These are phyloP conservation scores for Trypanosoma rangeli DNA, from an alignment of 208 protist species.

Conservation along the genomic window DNA sequence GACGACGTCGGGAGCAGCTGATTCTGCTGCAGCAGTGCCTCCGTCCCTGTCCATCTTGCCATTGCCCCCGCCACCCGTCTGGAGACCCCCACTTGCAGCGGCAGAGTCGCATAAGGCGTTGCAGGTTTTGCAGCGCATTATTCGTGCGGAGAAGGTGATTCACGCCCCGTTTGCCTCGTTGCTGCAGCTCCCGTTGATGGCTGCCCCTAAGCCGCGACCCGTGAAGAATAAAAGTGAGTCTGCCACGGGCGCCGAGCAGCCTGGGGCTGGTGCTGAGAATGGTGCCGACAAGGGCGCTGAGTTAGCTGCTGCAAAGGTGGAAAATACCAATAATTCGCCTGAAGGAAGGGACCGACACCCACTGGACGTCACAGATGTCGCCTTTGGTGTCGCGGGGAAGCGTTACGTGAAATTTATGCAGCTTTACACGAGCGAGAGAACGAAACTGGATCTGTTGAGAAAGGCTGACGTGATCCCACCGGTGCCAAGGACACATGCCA, in stretches of 20 bases:
- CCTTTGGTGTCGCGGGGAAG: constrained; percentile 47
- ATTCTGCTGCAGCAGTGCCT: not conserved
- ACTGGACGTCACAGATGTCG: constrained; percentile 52
- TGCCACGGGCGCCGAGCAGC: not conserved
- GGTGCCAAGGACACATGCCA: constrained; percentile 2
- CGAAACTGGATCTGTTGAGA: constrained; percentile 59
- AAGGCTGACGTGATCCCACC: constrained; percentile 12
- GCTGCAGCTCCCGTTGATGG: constrained; percentile 35
- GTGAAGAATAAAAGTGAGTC: constrained; percentile 23
- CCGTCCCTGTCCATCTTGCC: constrained; percentile 9
- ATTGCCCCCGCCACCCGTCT: constrained; percentile 3
- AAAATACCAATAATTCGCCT: constrained; percentile 17
- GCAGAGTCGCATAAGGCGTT: constrained; percentile 47
- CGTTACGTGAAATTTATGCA: constrained; percentile 66
- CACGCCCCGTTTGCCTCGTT: constrained; percentile 37
- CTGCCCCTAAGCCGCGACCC: not conserved
- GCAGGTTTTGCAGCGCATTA: constrained; percentile 36
- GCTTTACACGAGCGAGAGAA: constrained; percentile 79
- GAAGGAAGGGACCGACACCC: constrained; percentile 24
- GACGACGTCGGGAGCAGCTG: not conserved
- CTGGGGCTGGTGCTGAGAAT: not conserved
- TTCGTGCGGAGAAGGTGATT: constrained; percentile 34
- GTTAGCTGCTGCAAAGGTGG: not conserved
- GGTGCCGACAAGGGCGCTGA: not conserved
- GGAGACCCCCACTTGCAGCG: constrained; percentile 49